Evolutionary conservation across 345 rosid genomes (phyloP), one percentile per base, ranked within the genome.

Genomic region (Brassica rapa): DNA sequence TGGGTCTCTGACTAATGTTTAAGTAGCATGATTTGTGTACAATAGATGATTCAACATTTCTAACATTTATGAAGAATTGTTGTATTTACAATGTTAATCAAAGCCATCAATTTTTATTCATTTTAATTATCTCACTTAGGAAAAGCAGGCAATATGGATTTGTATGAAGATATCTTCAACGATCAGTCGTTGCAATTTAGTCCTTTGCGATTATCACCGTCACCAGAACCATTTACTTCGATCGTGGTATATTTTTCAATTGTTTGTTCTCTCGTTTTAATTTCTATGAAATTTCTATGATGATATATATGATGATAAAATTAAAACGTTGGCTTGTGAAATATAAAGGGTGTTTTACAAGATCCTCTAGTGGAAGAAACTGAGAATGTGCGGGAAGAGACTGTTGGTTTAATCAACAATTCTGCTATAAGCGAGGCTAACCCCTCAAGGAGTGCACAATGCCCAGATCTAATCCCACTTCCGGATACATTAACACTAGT

Each of bases 401-500:
- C 33, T 1, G 55, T 8, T 62, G 73, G 33, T 27, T 27, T 25
- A 19, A 19, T 4, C 35, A 3, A 46, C 15, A n/a, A 7, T 68
- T 21, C n/a, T 24, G 16, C 43, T 12, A 53, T 10, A 11, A 16
- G 0, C 4, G 75, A 77, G n/a, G 65, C 24, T 11, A 25, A 11
- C 23, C 57, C 16, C 2, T 53, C 43, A 10, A 62, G 23, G 62
- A 32, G 1, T 61, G 53, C 29, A 21, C 30, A 32, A 32, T 15
- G 25, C 4, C 9, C 62, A 62, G 27, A 25, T 43, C 41, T 62
- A 77, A 0, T 4, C 56, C 57, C 56, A 51, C 8, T 3, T 32
- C 75, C 70, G 39, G 65, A 77, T 21, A 23, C 70, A 70, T 25
- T 53, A 70, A 62, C 75, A 15, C 30, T 55, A 10, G 15, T 27